Percentiles rank a stretch among this genome's conserved stretches.
phyloP scores from a whole-genome alignment of 768 basidiomycete species.

The Serendipita sp. region DNA sequence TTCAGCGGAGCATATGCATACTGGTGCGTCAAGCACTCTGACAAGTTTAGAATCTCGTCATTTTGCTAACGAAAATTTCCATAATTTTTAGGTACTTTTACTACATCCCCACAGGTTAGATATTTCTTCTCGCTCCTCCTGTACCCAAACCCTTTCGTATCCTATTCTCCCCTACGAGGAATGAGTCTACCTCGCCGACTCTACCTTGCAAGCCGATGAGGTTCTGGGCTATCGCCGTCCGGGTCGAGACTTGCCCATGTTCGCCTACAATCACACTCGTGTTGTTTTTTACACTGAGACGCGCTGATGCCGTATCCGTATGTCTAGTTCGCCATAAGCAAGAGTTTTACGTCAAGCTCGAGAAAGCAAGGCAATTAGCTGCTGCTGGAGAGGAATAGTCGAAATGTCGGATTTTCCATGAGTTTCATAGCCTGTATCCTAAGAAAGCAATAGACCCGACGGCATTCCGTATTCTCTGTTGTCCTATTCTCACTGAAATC shows the following conservation, averaged over 20 bases:
- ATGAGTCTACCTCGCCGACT: background rate
- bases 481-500: too few relatives aligned
- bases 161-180: background rate
- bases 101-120: conserved; percentile 11
- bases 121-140: background rate
- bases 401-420: background rate
- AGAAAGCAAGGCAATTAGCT: conserved; percentile 23
- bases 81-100: conserved; percentile 12
- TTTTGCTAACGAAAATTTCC: background rate
- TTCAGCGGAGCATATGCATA: conserved; percentile 56
- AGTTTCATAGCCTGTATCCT: too few relatives aligned
- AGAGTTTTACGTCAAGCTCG: conserved; percentile 72
- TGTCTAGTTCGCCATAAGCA: conserved; percentile 65
- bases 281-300: background rate
- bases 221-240: background rate
- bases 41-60: background rate
- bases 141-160: background rate
- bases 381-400: background rate
- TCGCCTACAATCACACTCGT: too few relatives aligned
- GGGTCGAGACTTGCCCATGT: background rate
- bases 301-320: conserved; percentile 10
- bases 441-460: too few relatives aligned
- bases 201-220: background rate
- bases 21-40: conserved; percentile 41
- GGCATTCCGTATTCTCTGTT: too few relatives aligned